Conservation (phyloP, 352 stramenopile species). For the Globisporangium nunn region DNA sequence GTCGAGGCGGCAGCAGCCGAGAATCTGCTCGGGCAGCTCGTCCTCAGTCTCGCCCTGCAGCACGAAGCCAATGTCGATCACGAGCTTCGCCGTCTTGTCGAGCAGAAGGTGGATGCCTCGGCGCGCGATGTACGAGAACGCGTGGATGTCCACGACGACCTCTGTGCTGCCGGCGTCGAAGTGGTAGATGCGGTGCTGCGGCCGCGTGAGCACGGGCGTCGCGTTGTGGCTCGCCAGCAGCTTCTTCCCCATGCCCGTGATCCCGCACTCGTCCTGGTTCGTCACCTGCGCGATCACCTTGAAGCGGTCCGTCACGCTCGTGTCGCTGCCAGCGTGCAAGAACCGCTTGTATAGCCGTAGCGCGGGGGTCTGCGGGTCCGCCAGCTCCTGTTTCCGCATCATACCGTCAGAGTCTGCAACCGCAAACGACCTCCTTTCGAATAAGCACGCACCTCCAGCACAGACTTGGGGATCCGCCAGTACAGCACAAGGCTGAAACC, state of each 20-base stretch:
- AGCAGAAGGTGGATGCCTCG: constrained; percentile 73
- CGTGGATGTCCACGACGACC: constrained; percentile 75
- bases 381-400: constrained; percentile 32
- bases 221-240: constrained; percentile 74
- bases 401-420: background rate
- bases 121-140: constrained; percentile 79
- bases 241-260: constrained; percentile 73
- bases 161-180: constrained; percentile 58
- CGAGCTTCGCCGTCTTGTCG: constrained; percentile 67
- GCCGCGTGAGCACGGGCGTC: constrained; percentile 76
- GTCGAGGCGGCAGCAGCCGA: constrained; percentile 80
- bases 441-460: constrained; percentile 35
- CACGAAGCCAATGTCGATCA: constrained; percentile 86
- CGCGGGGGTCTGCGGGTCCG: constrained; percentile 46
- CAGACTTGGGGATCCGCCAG: constrained; percentile 64
- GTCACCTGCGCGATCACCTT: constrained; percentile 84
- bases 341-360: constrained; percentile 68
- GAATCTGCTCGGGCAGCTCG: constrained; percentile 80
- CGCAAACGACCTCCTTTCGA: too few relatives aligned
- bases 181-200: constrained; percentile 82
- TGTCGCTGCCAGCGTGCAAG: constrained; percentile 51
- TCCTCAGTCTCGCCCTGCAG: constrained; percentile 84
- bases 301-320: constrained; percentile 70
- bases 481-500: constrained; percentile 75
- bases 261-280: constrained; percentile 76